Evolutionary conservation across 2,329 filamentous ascomycete species (phyloP).

Genomic region (Xylaria sp.): DNA sequence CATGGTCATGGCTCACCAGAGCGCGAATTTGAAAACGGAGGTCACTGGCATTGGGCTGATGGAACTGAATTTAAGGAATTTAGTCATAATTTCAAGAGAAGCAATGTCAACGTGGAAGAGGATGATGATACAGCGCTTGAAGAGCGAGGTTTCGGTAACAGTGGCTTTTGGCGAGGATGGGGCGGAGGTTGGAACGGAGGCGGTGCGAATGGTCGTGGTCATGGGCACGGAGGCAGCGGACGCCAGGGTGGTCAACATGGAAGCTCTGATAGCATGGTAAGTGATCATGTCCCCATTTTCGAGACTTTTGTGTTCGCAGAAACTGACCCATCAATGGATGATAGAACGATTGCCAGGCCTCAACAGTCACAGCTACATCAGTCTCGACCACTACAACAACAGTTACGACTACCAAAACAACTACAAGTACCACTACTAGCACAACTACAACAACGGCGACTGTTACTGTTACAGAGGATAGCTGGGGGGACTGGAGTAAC

Average conservation of each 20-base stretch:
- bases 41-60: background rate
- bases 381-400: conserved; percentile 3
- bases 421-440: background rate
- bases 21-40: background rate
- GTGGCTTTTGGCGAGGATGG: conserved; percentile 12
- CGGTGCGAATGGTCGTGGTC: background rate
- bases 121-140: background rate
- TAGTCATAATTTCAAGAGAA: background rate
- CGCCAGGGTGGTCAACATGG: background rate
- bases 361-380: conserved; percentile 7
- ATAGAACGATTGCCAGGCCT: background rate
- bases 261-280: conserved; percentile 11
- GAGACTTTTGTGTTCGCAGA: background rate
- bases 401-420: background rate
- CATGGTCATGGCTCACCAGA: background rate
- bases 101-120: background rate
- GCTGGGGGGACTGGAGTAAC: background rate
- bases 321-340: background rate
- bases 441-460: background rate
- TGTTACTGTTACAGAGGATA: background rate
- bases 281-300: background rate
- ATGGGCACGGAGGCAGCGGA: background rate
- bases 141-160: conserved; percentile 6
- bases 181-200: background rate
- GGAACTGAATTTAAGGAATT: background rate